Percentiles rank a stretch among this genome's conserved stretches.
Conservation (phyloP, 108 stramenopile genomes). For the Stephanodiscus triporus region DNA sequence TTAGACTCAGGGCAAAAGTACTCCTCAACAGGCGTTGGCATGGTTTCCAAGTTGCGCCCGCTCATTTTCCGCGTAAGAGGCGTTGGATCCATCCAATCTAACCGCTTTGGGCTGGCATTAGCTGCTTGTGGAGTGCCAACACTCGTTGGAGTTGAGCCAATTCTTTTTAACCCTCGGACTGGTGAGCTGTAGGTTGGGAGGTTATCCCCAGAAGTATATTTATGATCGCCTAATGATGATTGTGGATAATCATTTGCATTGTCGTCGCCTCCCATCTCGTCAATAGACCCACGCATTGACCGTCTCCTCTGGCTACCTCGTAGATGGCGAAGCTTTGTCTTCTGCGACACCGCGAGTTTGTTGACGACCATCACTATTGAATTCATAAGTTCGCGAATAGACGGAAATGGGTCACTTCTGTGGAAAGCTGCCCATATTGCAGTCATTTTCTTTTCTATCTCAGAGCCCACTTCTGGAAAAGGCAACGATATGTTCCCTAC, state of each 20-base stretch:
- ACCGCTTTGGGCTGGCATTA: background rate
- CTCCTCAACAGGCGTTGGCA: slow-evolving; percentile 8
- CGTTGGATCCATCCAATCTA: background rate
- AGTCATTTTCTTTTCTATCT: slow-evolving; percentile 56
- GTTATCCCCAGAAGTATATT: slow-evolving; percentile 30
- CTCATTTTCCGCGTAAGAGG: background rate
- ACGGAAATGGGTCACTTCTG: slow-evolving; percentile 79
- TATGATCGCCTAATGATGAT: slow-evolving; percentile 6
- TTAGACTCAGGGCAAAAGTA: slow-evolving; percentile 65
- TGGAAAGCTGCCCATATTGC: slow-evolving; percentile 80
- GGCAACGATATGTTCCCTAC: slow-evolving; percentile 26
- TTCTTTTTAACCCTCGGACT: slow-evolving; percentile 4
- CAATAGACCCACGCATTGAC: slow-evolving; percentile 13
- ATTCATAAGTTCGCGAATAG: slow-evolving; percentile 62
- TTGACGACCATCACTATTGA: slow-evolving; percentile 76
- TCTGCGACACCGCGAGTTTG: slow-evolving; percentile 61
- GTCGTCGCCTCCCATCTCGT: slow-evolving; percentile 8
- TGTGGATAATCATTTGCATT: slow-evolving; percentile 9
- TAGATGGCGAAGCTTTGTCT: slow-evolving; percentile 38
- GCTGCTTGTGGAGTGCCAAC: slow-evolving; percentile 30
- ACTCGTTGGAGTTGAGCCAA: slow-evolving; percentile 31
- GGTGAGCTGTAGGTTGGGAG: slow-evolving; percentile 20
- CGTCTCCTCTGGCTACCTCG: slow-evolving; percentile 22
- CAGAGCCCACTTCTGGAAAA: slow-evolving; percentile 51
- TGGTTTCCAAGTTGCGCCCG: background rate